Evolutionary conservation across 1,284 basidiomycete species (phyloP).

Genomic region (Rhodotorula sp.): DNA sequence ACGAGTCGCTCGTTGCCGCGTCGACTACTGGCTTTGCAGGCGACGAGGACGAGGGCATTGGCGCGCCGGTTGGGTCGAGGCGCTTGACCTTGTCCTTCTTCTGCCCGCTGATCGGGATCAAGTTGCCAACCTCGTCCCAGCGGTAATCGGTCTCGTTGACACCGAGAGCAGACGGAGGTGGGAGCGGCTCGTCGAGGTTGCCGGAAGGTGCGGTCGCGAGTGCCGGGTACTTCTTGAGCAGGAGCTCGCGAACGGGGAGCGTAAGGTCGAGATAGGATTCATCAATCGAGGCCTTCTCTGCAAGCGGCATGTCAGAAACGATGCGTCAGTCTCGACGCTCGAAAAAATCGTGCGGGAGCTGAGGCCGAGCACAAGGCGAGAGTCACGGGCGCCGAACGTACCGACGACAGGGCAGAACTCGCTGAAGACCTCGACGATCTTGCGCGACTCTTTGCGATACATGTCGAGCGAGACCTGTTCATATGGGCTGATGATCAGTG

Average conservation of each 20-base stretch:
- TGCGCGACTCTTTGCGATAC: constrained; percentile 85
- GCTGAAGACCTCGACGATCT: constrained; percentile 84
- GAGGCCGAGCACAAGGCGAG: background rate
- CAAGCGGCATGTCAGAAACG: too few relatives aligned
- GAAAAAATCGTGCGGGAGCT: too few relatives aligned
- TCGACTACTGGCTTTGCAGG: background rate
- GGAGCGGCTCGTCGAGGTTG: constrained; percentile 75
- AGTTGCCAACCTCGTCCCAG: constrained; percentile 68
- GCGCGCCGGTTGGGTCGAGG: constrained; percentile 40
- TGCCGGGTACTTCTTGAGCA: constrained; percentile 74
- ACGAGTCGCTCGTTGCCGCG: background rate
- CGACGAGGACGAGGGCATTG: constrained; percentile 20
- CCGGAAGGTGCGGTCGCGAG: constrained; percentile 68
- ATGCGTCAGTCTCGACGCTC: background rate
- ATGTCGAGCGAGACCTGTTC: constrained; percentile 86
- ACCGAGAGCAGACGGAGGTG: constrained; percentile 58
- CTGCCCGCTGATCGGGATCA: constrained; percentile 66
- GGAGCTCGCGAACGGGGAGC: constrained; percentile 67
- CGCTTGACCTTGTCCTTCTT: constrained; percentile 44
- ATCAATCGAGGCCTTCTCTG: constrained; percentile 62
- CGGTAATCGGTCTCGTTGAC: constrained; percentile 61
- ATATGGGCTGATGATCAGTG: background rate
- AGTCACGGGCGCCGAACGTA: constrained; percentile 13
- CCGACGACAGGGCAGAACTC: constrained; percentile 53
- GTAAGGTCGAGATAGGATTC: constrained; percentile 87